A percentile compares a stretch with the other conserved stretches of the same genome.
These are phyloP conservation scores for Penicillium rolfsii DNA, from an alignment of 2,329 filamentous ascomycete genomes.

Conservation along the genomic window DNA sequence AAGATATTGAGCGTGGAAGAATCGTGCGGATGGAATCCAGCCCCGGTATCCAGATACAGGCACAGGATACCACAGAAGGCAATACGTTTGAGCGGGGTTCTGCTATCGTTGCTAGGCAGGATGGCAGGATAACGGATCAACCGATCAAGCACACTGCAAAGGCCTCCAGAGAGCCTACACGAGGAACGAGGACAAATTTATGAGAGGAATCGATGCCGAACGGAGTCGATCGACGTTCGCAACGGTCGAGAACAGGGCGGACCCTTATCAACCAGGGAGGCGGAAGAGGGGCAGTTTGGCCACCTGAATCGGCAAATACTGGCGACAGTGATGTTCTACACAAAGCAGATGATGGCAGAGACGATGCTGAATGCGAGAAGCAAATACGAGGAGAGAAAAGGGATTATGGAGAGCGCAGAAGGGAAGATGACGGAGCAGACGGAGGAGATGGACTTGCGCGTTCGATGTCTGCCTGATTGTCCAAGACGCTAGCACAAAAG, in stretches of 20 bases:
- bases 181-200: background rate
- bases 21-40: background rate
- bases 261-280: background rate
- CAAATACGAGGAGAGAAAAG: conserved; percentile 12
- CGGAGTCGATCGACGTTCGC: background rate
- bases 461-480: conserved; percentile 47
- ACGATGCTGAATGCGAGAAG: background rate
- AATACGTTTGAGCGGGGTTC: background rate
- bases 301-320: background rate
- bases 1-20: background rate
- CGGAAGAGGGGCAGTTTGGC: conserved; percentile 1
- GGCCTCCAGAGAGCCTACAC: background rate
- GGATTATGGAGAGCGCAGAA: conserved; percentile 17
- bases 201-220: conserved; percentile 1
- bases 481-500: conserved; percentile 31
- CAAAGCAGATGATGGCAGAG: background rate
- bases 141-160: conserved; percentile 6
- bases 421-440: conserved; percentile 29
- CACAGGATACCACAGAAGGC: background rate
- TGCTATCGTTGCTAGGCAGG: background rate
- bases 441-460: conserved; percentile 21
- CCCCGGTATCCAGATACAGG: background rate
- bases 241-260: background rate
- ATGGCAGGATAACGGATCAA: background rate
- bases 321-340: background rate